Conservation (phyloP, 2,329 filamentous ascomycete genomes). For the Aspergillus viridinutans region DNA sequence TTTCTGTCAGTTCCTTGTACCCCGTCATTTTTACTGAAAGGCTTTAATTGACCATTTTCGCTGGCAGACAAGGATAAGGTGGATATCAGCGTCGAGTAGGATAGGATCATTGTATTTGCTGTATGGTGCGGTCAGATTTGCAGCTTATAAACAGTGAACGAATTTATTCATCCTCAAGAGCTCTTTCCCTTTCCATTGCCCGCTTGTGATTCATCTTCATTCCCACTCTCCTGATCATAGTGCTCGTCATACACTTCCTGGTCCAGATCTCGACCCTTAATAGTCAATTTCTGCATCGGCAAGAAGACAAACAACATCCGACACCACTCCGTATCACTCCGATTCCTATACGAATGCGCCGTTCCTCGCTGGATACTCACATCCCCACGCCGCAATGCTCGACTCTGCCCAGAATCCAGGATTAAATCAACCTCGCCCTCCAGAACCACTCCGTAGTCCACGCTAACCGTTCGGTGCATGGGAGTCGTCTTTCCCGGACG, state of each 20-base stretch:
- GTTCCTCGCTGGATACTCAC: slow-evolving; percentile 50
- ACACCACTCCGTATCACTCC: slow-evolving; percentile 23
- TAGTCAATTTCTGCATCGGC: slow-evolving; percentile 25
- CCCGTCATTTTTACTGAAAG: not conserved
- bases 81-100: slow-evolving; percentile 13
- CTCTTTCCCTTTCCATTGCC: not conserved
- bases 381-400: slow-evolving; percentile 45
- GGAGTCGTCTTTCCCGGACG: slow-evolving; percentile 29
- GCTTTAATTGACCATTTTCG: not conserved
- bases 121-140: not conserved
- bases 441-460: slow-evolving; percentile 50
- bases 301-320: slow-evolving; percentile 31
- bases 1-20: slow-evolving; percentile 47
- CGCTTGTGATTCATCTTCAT: not conserved
- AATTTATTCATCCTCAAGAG: not conserved
- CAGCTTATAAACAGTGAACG: not conserved
- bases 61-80: slow-evolving; percentile 35
- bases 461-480: slow-evolving; percentile 35
- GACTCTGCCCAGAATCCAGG: slow-evolving; percentile 46
- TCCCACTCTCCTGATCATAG: slow-evolving; percentile 10
- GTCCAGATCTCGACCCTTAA: slow-evolving; percentile 52
- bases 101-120: not conserved
- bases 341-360: slow-evolving; percentile 27
- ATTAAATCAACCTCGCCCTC: slow-evolving; percentile 48
- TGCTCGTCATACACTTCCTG: slow-evolving; percentile 35